These are phyloP conservation scores for Closterium sp. DNA, from an alignment of 139 green algal species.

Conservation along the genomic window DNA sequence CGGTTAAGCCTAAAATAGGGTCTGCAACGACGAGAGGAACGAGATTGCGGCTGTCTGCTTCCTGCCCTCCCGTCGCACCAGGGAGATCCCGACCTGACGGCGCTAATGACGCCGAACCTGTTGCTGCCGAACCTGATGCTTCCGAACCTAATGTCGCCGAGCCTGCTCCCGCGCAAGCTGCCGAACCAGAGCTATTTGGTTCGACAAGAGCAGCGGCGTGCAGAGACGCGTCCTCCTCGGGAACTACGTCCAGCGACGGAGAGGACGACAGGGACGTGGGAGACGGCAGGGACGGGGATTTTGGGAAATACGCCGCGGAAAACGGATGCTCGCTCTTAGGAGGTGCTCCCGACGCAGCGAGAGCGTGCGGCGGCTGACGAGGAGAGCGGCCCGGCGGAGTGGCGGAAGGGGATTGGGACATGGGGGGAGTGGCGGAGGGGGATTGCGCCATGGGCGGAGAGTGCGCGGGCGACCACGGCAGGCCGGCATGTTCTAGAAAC, in stretches of 20 bases:
- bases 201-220: neutral
- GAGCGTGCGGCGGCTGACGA: neutral
- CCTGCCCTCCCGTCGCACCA: neutral
- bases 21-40: neutral
- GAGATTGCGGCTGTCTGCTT: neutral
- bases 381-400: neutral
- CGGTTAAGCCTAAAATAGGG: neutral
- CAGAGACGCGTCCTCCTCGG: neutral
- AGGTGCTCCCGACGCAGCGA: neutral
- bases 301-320: neutral
- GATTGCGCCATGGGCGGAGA: neutral
- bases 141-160: neutral
- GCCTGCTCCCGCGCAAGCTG: no score
- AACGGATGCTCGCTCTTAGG: neutral
- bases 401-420: no score
- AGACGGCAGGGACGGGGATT: neutral
- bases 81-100: neutral
- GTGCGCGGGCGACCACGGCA: neutral
- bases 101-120: neutral
- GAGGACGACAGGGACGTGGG: neutral
- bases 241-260: neutral
- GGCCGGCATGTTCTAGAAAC: neutral
- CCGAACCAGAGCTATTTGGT: neutral
- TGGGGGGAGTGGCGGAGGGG: neutral
- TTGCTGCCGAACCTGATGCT: neutral